These are phyloP conservation scores for Scedosporium apiospermum DNA, from an alignment of 2,329 filamentous ascomycete genomes.

Conservation along the genomic window DNA sequence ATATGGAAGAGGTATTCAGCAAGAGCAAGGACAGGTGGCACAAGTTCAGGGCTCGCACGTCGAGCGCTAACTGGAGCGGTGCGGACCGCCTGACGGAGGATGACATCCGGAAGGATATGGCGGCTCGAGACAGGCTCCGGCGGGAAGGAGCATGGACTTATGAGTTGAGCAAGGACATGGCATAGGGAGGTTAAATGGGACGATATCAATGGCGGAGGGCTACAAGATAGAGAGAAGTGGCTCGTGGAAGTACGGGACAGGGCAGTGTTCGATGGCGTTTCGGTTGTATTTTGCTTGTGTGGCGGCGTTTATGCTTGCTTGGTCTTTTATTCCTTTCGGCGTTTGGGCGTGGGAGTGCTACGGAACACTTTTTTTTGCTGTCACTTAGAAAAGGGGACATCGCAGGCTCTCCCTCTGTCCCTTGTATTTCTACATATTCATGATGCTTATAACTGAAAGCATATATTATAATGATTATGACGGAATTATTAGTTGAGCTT, in stretches of 20 bases:
- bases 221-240: too few species aligned
- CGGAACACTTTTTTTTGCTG: neutral
- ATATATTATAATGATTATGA: neutral
- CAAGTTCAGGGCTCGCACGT: slow-evolving; percentile 84
- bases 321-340: neutral
- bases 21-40: slow-evolving; percentile 78
- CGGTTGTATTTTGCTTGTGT: too few species aligned
- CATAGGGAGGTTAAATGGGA: neutral
- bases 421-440: neutral
- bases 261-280: too few species aligned
- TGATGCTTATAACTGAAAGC: neutral
- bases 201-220: neutral
- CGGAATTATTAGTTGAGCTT: neutral
- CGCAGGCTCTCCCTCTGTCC: neutral
- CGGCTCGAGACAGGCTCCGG: slow-evolving; percentile 68
- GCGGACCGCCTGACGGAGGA: slow-evolving; percentile 77
- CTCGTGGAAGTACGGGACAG: too few species aligned
- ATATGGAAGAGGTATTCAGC: slow-evolving; percentile 94
- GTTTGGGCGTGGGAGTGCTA: neutral
- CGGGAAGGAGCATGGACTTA: slow-evolving; percentile 82
- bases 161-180: slow-evolving; percentile 39
- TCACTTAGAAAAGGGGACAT: neutral
- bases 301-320: too few species aligned
- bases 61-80: slow-evolving; percentile 88
- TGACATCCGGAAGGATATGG: slow-evolving; percentile 71